phyloP scores from a whole-genome alignment of 2,329 filamentous ascomycete genomes.

The Xylariaceae sp. region DNA sequence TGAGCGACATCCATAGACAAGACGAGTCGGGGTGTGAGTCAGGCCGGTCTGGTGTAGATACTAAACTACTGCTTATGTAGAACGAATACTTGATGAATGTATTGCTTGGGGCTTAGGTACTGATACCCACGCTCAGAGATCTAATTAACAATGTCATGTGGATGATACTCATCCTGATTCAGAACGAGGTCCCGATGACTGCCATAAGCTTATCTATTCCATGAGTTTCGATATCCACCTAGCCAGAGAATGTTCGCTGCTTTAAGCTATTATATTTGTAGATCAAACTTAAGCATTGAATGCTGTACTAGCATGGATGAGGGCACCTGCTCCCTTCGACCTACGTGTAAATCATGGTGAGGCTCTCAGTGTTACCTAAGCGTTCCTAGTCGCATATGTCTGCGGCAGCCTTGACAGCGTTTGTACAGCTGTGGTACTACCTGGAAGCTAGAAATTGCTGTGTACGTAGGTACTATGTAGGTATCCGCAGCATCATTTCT shows the following conservation, averaged over 20 bases:
- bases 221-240: not conserved
- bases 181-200: not conserved
- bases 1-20: no score
- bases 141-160: conserved; percentile 15
- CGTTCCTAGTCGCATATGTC: not conserved
- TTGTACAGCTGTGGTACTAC: no score
- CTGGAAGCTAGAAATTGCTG: no score
- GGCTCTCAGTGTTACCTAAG: not conserved
- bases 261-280: not conserved
- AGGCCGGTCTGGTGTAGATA: no score
- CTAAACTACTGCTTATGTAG: no score
- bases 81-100: no score
- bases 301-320: not conserved
- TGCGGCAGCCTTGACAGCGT: not conserved
- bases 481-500: no score
- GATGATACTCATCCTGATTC: conserved; percentile 28
- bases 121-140: not conserved
- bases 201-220: not conserved
- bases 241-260: not conserved
- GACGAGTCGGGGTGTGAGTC: no score
- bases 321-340: no score
- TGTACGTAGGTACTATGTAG: no score
- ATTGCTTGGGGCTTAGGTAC: no score
- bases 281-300: not conserved
- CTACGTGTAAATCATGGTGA: not conserved